Conservation (phyloP, 2,329 filamentous ascomycete species). For the Penicillium sp. region DNA sequence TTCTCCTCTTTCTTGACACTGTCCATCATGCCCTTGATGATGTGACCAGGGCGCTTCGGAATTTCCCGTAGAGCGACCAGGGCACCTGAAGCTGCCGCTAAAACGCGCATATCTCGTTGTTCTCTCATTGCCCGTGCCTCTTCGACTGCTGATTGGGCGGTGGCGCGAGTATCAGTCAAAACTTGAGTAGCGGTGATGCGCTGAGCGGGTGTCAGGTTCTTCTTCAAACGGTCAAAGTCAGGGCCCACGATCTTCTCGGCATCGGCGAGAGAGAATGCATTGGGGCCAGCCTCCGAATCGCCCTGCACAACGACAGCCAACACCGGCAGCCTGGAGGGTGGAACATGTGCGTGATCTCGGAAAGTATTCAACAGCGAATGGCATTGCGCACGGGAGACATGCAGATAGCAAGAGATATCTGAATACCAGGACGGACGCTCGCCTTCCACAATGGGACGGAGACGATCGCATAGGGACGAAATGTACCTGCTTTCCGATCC, state of each 20-base stretch:
- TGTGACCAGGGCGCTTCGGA: conserved; percentile 86
- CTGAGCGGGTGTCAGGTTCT: conserved; percentile 81
- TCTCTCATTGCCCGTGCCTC: conserved; percentile 78
- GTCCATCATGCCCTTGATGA: conserved; percentile 98
- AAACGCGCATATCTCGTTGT: conserved; percentile 78
- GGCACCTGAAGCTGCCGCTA: conserved; percentile 80
- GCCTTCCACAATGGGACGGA: conserved; percentile 74
- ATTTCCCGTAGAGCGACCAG: conserved; percentile 82
- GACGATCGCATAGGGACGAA: conserved; percentile 49
- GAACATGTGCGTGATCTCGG: conserved; percentile 81
- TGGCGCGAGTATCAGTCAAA: conserved; percentile 71
- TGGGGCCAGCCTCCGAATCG: conserved; percentile 84
- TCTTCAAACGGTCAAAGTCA: conserved; percentile 86
- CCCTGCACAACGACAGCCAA: conserved; percentile 92
- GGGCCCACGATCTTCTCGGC: conserved; percentile 82
- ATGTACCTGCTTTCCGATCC: conserved; percentile 35
- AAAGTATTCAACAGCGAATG: conserved; percentile 87
- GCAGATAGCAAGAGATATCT: conserved; percentile 84
- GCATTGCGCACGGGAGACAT: conserved; percentile 86
- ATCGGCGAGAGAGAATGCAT: conserved; percentile 81
- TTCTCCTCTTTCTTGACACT: conserved; percentile 96
- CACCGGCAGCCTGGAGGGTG: conserved; percentile 69
- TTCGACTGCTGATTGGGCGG: conserved; percentile 68
- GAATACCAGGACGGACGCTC: conserved; percentile 80
- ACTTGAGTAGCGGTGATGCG: conserved; percentile 78